These are phyloP conservation scores for Podaxis pistillaris DNA, from an alignment of 768 basidiomycete species.

Conservation along the genomic window DNA sequence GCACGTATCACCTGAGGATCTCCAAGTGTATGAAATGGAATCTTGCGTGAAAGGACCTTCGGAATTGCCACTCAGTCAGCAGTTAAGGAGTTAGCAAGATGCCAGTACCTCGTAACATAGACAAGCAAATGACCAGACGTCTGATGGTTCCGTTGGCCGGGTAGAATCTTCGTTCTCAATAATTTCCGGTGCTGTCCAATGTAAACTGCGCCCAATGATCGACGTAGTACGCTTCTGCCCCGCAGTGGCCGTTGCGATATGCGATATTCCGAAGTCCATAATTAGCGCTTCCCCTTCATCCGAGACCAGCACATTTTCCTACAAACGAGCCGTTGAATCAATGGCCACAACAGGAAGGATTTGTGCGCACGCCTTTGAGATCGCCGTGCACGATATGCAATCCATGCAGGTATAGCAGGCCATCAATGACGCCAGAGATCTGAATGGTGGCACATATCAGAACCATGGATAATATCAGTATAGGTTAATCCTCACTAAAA, in stretches of 20 bases:
- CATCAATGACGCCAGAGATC: not conserved
- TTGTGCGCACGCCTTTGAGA: not conserved
- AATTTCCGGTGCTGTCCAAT: not conserved
- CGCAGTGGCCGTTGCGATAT: not conserved
- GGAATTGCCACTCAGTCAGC: not conserved
- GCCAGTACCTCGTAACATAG: not conserved
- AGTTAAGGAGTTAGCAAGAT: not conserved
- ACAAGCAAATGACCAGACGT: not conserved
- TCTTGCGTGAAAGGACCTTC: not conserved
- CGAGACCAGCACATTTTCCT: conserved; percentile 2
- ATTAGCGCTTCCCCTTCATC: not conserved
- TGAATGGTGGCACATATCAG: not conserved
- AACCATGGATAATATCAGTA: too few species aligned
- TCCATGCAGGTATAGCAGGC: conserved; percentile 5
- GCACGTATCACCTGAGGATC: not conserved
- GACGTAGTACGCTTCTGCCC: not conserved
- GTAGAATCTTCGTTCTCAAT: not conserved
- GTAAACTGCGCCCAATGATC: too few species aligned
- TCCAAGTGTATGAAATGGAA: not conserved
- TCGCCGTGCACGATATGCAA: conserved; percentile 6
- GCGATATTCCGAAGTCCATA: not conserved
- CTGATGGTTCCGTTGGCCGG: not conserved
- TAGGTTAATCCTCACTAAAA: conserved; percentile 15
- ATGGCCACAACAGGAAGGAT: not conserved
- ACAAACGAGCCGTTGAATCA: not conserved